Percentiles rank a stretch among this genome's conserved stretches.
Evolutionary conservation across 2,329 filamentous ascomycete species (phyloP).

Genomic region (Monilinia polystroma): DNA sequence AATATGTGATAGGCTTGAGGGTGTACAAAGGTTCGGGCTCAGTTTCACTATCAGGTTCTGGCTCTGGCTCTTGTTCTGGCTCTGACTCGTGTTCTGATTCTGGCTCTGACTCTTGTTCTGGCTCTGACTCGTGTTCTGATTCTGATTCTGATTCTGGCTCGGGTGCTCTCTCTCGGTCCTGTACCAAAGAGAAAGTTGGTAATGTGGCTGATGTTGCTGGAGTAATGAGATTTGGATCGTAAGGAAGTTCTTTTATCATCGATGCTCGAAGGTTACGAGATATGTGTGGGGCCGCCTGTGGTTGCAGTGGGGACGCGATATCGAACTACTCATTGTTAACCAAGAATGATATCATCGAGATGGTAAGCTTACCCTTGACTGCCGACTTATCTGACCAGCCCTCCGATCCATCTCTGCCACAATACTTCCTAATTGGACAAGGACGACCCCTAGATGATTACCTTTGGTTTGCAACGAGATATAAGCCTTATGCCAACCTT

Average conservation of each 20-base stretch:
- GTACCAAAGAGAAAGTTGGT: slow-evolving; percentile 36
- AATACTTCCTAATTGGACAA: slow-evolving; percentile 72
- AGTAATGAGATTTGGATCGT: slow-evolving; percentile 36
- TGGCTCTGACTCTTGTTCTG: slow-evolving; percentile 14
- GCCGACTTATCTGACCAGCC: slow-evolving; percentile 78
- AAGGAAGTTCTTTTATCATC: slow-evolving; percentile 36
- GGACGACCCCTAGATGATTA: slow-evolving; percentile 64
- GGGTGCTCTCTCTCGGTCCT: slow-evolving; percentile 36
- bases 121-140: slow-evolving; percentile 15
- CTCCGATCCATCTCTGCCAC: slow-evolving; percentile 83
- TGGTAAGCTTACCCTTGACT: slow-evolving; percentile 61
- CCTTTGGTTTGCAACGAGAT: slow-evolving; percentile 72
- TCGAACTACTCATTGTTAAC: slow-evolving; percentile 26
- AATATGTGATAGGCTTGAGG: slow-evolving; percentile 36
- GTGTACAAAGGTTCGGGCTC: slow-evolving; percentile 35
- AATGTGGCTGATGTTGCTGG: slow-evolving; percentile 37
- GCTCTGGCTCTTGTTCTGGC: slow-evolving; percentile 21
- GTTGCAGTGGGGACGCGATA: slow-evolving; percentile 20
- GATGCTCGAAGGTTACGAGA: slow-evolving; percentile 35
- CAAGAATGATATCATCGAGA: slow-evolving; percentile 4
- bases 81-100: slow-evolving; percentile 25
- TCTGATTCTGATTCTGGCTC: slow-evolving; percentile 25
- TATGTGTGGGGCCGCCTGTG: slow-evolving; percentile 20
- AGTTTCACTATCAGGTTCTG: slow-evolving; percentile 23
- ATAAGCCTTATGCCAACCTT: slow-evolving; percentile 84